Evolutionary conservation across 2,329 filamentous ascomycete genomes (phyloP).

Genomic region (Immersiporthe knoxdaviesiana): DNA sequence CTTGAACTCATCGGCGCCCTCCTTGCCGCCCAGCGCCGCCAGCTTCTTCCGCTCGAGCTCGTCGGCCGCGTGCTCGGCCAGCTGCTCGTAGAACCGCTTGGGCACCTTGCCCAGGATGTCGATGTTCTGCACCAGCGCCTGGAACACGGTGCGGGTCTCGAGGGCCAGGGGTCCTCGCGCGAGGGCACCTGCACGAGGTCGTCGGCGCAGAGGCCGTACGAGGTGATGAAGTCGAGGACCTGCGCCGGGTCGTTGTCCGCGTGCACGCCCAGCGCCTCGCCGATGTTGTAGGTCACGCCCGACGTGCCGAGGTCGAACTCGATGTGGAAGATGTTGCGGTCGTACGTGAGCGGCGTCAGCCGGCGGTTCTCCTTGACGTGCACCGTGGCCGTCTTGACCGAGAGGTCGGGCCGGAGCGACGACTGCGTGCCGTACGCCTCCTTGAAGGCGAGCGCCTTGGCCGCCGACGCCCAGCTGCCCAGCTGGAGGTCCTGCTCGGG

Average conservation of each 20-base stretch:
- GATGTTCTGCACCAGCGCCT: conserved; percentile 87
- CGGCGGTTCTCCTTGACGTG: conserved; percentile 94
- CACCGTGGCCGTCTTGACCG: conserved; percentile 83
- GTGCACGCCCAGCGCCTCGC: conserved; percentile 94
- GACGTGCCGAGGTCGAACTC: conserved; percentile 95
- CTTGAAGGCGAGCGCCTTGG: conserved; percentile 90
- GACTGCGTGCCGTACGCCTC: conserved; percentile 82
- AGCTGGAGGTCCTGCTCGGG: conserved; percentile 67
- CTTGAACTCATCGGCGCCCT: conserved; percentile 90
- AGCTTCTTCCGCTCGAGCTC: conserved; percentile 82
- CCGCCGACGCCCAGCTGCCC: conserved; percentile 79
- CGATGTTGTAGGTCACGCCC: conserved; percentile 93
- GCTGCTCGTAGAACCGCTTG: conserved; percentile 95
- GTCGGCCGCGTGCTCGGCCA: conserved; percentile 84
- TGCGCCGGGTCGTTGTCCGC: conserved; percentile 85
- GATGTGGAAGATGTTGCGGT: conserved; percentile 99
- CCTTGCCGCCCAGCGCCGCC: conserved; percentile 72
- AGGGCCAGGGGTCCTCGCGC: conserved; percentile 74
- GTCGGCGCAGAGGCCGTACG: conserved; percentile 81
- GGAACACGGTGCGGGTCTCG: conserved; percentile 91
- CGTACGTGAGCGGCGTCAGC: conserved; percentile 84
- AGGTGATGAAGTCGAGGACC: conserved; percentile 83
- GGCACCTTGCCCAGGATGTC: conserved; percentile 97
- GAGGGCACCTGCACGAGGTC: conserved; percentile 91
- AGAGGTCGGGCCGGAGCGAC: conserved; percentile 80